Conservation (phyloP, 177 flowering plant species). For the Vitis hybrid region DNA sequence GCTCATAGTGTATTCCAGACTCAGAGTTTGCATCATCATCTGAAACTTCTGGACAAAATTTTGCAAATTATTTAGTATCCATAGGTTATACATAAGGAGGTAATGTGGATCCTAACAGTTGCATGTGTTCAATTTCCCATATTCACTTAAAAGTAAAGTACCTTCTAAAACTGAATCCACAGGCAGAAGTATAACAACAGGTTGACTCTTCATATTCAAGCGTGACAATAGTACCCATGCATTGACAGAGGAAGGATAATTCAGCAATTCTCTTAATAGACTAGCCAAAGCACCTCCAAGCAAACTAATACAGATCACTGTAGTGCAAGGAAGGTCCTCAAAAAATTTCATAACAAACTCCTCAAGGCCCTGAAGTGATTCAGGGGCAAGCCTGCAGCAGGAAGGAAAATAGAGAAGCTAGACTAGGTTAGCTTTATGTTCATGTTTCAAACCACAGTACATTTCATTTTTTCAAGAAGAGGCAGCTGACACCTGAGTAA, state of each 20-base stretch:
- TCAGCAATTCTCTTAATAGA: slow-evolving; percentile 50
- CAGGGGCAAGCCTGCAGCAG: slow-evolving; percentile 68
- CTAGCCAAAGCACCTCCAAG: slow-evolving; percentile 48
- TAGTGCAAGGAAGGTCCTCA: slow-evolving; percentile 52
- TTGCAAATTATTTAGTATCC: too few species aligned
- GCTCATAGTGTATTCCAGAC: slow-evolving; percentile 16
- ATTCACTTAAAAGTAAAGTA: too few species aligned
- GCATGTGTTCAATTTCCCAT: too few species aligned
- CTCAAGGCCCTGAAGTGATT: slow-evolving; percentile 50
- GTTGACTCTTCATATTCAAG: too few species aligned
- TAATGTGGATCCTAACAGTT: too few species aligned
- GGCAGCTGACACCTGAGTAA: too few species aligned
- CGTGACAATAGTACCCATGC: too few species aligned
- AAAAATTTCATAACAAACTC: slow-evolving; percentile 54
- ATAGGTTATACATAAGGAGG: too few species aligned
- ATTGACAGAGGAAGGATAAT: slow-evolving; percentile 29
- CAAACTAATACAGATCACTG: slow-evolving; percentile 71
- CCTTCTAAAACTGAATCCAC: too few species aligned
- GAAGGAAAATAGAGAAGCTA: background rate
- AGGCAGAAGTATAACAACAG: too few species aligned
- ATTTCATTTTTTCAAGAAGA: too few species aligned
- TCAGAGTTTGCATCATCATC: slow-evolving; percentile 34
- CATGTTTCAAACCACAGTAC: too few species aligned
- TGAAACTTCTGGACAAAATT: slow-evolving; percentile 26
- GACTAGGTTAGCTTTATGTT: background rate